These are phyloP conservation scores for Cyanidium caldarium DNA, from an alignment of 23 red algal genomes.

Conservation along the genomic window DNA sequence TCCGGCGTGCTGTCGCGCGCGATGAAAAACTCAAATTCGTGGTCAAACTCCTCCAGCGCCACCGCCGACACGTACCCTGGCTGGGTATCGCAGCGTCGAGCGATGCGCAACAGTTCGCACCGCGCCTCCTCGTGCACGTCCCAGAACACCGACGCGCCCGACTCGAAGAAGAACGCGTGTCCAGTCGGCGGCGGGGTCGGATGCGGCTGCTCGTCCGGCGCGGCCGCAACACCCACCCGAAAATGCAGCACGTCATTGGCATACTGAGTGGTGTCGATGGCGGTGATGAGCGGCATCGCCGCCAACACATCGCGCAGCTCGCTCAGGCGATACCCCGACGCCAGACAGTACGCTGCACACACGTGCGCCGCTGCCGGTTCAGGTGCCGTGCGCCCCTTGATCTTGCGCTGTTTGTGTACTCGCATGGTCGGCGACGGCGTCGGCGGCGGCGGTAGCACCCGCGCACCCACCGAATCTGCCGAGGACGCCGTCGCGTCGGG, in stretches of 20 bases:
- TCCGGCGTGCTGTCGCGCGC: not conserved
- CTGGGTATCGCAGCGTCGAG: constrained; percentile 10
- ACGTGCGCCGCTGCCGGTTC: not conserved
- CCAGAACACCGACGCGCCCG: constrained; percentile 88
- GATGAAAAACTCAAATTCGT: constrained; percentile 63
- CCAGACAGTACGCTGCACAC: constrained; percentile 1
- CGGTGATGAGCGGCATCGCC: not conserved
- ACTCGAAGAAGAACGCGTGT: constrained; percentile 76
- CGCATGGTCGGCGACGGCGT: not conserved
- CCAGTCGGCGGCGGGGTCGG: not conserved
- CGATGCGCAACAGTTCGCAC: constrained; percentile 20
- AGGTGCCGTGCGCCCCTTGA: not conserved
- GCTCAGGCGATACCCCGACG: not conserved
- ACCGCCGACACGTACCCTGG: constrained; percentile 8
- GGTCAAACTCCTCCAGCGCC: constrained; percentile 65
- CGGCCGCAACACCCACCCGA: not conserved
- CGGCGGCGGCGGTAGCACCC: not conserved
- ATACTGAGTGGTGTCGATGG: not conserved
- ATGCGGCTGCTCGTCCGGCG: not conserved
- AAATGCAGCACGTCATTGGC: not conserved
- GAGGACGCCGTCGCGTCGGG: too few relatives aligned
- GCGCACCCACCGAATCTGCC: too few relatives aligned
- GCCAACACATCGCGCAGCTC: not conserved
- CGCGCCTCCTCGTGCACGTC: constrained; percentile 27
- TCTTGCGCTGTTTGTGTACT: not conserved